A percentile compares a stretch with the other conserved stretches of the same genome.
These are phyloP conservation scores for Colletotrichum sp. DNA, from an alignment of 2,329 filamentous ascomycete genomes.

Conservation along the genomic window DNA sequence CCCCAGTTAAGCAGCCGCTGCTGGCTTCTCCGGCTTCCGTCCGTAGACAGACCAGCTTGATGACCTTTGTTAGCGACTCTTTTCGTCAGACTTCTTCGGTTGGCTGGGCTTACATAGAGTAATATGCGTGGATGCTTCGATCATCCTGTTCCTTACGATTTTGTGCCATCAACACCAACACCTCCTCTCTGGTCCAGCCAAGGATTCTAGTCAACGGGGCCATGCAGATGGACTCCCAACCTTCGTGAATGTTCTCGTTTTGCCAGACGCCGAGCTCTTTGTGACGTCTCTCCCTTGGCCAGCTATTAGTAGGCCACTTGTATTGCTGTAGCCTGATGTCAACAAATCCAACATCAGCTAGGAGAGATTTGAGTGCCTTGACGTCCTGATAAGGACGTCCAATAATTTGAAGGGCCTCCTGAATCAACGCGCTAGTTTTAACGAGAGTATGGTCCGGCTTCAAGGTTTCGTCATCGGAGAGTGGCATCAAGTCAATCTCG, in stretches of 20 bases:
- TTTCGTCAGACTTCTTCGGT: neutral
- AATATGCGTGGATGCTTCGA: neutral
- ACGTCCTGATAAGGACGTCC: neutral
- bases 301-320: neutral
- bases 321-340: neutral
- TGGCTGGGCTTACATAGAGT: neutral
- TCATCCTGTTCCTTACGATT: neutral
- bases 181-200: neutral
- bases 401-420: neutral
- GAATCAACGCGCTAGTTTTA: constrained; percentile 25
- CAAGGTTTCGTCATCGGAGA: constrained; percentile 26
- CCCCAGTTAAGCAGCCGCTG: too few relatives aligned
- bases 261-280: neutral
- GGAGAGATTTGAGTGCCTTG: neutral
- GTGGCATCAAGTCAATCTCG: constrained; percentile 39
- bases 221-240: neutral
- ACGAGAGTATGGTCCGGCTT: constrained; percentile 26
- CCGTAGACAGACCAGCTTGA: neutral
- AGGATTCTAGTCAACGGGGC: neutral
- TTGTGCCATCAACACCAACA: neutral
- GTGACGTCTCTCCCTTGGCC: neutral
- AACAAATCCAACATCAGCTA: neutral
- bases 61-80: neutral
- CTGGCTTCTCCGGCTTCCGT: neutral
- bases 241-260: neutral